Conservation (phyloP, 176 grass and related monocot genomes). For the Aegilops tauschii region DNA sequence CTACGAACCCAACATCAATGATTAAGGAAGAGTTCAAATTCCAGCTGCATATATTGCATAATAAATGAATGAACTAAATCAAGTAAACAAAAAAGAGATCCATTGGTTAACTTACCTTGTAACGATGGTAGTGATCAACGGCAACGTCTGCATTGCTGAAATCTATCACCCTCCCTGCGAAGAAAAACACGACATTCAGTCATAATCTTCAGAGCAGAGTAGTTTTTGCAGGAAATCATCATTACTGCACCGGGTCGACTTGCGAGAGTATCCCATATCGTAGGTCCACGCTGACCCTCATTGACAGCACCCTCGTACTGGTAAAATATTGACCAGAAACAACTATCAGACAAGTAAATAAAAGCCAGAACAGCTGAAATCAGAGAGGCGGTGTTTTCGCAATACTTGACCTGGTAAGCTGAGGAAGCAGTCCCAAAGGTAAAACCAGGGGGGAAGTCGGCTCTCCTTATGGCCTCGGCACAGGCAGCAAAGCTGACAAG, state of each 20-base stretch:
- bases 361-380: background rate
- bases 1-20: background rate
- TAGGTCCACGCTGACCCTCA: constrained; percentile 72
- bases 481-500: constrained; percentile 48
- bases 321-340: constrained; percentile 13
- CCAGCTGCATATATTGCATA: background rate
- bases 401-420: constrained; percentile 69
- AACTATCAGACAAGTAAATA: background rate
- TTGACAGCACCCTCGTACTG: constrained; percentile 93
- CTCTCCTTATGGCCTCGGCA: constrained; percentile 62
- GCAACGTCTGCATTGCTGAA: constrained; percentile 95
- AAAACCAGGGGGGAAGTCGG: constrained; percentile 84
- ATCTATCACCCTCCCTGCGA: constrained; percentile 81
- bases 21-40: background rate
- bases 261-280: constrained; percentile 91
- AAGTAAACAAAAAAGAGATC: background rate
- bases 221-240: background rate
- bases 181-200: background rate
- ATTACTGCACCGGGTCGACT: constrained; percentile 58
- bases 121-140: constrained; percentile 97
- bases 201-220: constrained; percentile 10
- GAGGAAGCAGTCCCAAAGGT: constrained; percentile 95
- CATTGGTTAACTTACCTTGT: constrained; percentile 51
- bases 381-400: background rate
- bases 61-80: constrained; percentile 8